These are phyloP conservation scores for Hysterangium stoloniferum DNA, from an alignment of 768 basidiomycete species.

Conservation along the genomic window DNA sequence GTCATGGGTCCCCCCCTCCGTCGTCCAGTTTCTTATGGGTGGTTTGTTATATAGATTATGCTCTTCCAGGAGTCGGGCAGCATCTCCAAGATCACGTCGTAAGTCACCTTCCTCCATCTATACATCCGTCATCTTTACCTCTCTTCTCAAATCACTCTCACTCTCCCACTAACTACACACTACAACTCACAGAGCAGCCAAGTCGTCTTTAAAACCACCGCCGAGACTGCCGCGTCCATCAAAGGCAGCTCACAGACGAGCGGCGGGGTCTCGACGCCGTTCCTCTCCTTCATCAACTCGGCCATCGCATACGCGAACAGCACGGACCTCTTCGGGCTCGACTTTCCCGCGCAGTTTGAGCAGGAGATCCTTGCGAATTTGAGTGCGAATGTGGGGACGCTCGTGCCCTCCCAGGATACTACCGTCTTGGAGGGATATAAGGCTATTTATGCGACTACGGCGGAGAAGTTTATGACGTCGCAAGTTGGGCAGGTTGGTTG, in stretches of 20 bases:
- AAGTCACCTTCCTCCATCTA: conserved; percentile 8
- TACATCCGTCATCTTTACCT: neutral
- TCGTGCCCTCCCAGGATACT: conserved; percentile 37
- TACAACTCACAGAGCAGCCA: conserved; percentile 25
- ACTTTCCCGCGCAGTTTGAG: conserved; percentile 27
- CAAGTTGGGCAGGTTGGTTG: conserved; percentile 33
- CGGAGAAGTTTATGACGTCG: conserved; percentile 31
- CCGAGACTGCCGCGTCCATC: conserved; percentile 30
- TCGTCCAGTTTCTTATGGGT: neutral
- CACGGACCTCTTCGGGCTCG: conserved; percentile 34
- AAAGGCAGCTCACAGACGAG: conserved; percentile 17
- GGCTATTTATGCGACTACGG: conserved; percentile 42
- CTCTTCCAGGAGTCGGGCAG: conserved; percentile 54
- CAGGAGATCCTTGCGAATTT: conserved; percentile 27
- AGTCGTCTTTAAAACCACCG: conserved; percentile 31
- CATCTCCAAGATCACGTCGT: conserved; percentile 51
- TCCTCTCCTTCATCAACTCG: conserved; percentile 54
- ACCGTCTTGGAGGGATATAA: conserved; percentile 47
- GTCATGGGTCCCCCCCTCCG: too few species aligned
- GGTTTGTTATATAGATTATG: conserved; percentile 20
- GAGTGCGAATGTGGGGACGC: conserved; percentile 24
- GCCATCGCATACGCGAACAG: conserved; percentile 55
- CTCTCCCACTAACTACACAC: neutral
- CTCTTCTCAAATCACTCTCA: too few species aligned
- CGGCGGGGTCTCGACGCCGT: conserved; percentile 22